Evolutionary conservation across 768 basidiomycete genomes (phyloP).

Genomic region (Mycena floridula): DNA sequence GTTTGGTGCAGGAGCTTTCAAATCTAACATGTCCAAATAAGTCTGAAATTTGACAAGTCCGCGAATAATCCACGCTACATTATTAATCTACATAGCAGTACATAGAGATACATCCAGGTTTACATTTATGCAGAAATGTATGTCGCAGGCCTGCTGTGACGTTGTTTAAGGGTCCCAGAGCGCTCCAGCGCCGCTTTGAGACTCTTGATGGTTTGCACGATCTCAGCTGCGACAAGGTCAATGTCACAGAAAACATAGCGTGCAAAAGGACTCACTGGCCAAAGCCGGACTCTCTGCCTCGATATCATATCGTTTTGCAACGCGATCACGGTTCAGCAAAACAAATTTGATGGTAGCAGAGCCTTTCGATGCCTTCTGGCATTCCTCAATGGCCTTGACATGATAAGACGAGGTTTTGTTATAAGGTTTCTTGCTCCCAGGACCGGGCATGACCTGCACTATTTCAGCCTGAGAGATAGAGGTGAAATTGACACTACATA

Average conservation of each 20-base stretch:
- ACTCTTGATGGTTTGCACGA: constrained; percentile 65
- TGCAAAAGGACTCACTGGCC: constrained; percentile 50
- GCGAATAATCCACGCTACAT: too few relatives aligned
- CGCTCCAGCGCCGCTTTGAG: constrained; percentile 62
- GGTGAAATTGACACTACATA: constrained; percentile 24
- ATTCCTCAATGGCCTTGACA: constrained; percentile 78
- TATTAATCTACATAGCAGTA: too few relatives aligned
- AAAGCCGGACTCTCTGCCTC: constrained; percentile 85
- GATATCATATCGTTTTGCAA: constrained; percentile 93
- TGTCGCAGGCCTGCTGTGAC: too few relatives aligned
- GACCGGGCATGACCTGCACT: constrained; percentile 80
- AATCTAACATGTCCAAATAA: too few relatives aligned
- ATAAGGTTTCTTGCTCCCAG: constrained; percentile 48
- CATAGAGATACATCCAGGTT: too few relatives aligned
- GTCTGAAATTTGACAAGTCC: too few relatives aligned
- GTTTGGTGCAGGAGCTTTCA: too few relatives aligned
- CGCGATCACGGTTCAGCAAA: constrained; percentile 62
- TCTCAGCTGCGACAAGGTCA: constrained; percentile 45
- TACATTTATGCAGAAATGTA: too few relatives aligned
- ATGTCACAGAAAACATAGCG: constrained; percentile 4
- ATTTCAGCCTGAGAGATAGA: background rate
- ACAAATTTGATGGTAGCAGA: constrained; percentile 86
- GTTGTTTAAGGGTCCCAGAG: constrained; percentile 50
- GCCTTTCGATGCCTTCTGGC: constrained; percentile 77
- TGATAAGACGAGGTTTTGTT: constrained; percentile 93